Percentiles rank a stretch among this genome's conserved stretches.
phyloP scores from a whole-genome alignment of 345 rosid species.

The Ceriops decandra region DNA sequence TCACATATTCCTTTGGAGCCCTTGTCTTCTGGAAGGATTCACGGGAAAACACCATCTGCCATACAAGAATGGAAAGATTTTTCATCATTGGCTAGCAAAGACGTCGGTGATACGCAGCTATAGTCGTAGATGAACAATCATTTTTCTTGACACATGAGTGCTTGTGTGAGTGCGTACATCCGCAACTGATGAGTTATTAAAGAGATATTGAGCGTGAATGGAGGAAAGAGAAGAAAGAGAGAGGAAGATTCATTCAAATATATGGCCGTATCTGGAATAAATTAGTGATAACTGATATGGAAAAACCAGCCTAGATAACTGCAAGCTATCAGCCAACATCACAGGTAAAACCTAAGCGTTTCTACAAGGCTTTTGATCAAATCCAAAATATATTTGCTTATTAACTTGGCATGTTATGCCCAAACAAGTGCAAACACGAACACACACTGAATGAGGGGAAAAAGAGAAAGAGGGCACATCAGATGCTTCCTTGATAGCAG shows the following conservation, averaged over 20 bases:
- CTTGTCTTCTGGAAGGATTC: conserved; percentile 78
- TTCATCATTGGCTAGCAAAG: not conserved
- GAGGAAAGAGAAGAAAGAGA: not conserved
- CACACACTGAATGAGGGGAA: too few species aligned
- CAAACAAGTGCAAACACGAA: too few species aligned
- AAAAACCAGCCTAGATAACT: not conserved
- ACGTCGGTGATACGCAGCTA: not conserved
- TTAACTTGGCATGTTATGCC: too few species aligned
- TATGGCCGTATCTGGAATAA: not conserved
- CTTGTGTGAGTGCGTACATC: too few species aligned
- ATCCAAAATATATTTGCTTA: too few species aligned
- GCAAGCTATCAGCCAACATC: not conserved
- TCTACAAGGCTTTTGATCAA: too few species aligned
- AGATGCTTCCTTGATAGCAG: too few species aligned
- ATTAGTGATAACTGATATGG: not conserved
- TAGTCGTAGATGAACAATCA: not conserved
- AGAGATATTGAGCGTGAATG: too few species aligned
- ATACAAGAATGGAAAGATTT: not conserved
- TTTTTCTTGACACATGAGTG: not conserved
- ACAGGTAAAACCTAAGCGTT: not conserved
- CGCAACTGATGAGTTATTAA: not conserved
- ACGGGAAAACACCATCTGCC: conserved; percentile 49
- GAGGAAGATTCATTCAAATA: not conserved
- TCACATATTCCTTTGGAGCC: conserved; percentile 47
- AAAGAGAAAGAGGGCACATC: too few species aligned